Evolutionary conservation across 108 stramenopile species (phyloP).

Genomic region (Nannochloropsis gaditana): DNA sequence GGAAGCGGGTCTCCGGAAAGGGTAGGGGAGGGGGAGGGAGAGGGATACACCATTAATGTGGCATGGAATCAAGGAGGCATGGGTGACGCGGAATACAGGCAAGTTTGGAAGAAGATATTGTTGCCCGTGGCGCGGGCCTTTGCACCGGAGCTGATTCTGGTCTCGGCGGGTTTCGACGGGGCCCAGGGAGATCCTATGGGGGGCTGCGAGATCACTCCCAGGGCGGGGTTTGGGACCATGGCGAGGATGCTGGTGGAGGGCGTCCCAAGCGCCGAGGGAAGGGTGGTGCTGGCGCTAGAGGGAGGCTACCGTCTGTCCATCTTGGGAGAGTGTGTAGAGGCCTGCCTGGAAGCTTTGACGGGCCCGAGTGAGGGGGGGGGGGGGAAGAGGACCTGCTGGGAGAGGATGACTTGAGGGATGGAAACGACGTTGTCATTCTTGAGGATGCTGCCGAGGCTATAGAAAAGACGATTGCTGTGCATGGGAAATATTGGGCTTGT

Average conservation of each 20-base stretch:
- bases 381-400: background rate
- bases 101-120: slow-evolving; percentile 58
- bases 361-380: background rate
- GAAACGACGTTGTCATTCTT: background rate
- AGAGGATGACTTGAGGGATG: background rate
- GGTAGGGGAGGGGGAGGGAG: slow-evolving; percentile 56
- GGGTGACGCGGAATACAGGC: slow-evolving; percentile 67
- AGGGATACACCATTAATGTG: slow-evolving; percentile 68
- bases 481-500: background rate
- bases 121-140: slow-evolving; percentile 58
- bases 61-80: slow-evolving; percentile 63
- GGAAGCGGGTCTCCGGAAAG: slow-evolving; percentile 37
- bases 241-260: background rate
- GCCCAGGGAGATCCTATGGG: slow-evolving; percentile 63
- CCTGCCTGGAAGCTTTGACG: background rate
- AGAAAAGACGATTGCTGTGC: background rate
- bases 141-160: slow-evolving; percentile 64
- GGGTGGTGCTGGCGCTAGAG: background rate
- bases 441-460: background rate
- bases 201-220: slow-evolving; percentile 50
- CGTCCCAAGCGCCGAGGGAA: background rate
- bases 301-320: background rate
- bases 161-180: slow-evolving; percentile 79
- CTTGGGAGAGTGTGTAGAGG: background rate
- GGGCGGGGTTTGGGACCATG: background rate